Evolutionary conservation across 495 filamentous ascomycete genomes (phyloP).

Genomic region (Penicillium roqueforti): DNA sequence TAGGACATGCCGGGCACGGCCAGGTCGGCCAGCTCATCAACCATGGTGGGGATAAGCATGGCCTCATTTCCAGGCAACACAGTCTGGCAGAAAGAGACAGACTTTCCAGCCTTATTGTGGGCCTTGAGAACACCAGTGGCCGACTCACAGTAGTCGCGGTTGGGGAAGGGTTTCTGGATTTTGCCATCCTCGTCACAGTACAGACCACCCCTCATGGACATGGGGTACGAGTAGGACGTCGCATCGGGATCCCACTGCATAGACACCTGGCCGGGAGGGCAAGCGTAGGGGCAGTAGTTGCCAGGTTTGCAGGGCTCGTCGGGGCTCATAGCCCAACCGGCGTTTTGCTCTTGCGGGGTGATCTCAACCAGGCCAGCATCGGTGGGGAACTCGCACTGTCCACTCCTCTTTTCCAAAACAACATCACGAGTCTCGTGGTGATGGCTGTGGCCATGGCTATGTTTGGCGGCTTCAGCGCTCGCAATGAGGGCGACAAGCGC

Average conservation of each 20-base stretch:
- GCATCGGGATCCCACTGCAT: constrained; percentile 74
- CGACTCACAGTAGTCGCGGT: constrained; percentile 65
- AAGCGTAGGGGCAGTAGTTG: constrained; percentile 75
- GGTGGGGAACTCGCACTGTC: constrained; percentile 60
- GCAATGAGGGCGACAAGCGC: constrained; percentile 60
- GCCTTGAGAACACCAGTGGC: constrained; percentile 61
- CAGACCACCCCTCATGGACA: constrained; percentile 75
- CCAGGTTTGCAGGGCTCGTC: constrained; percentile 67
- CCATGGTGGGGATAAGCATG: constrained; percentile 77
- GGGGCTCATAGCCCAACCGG: constrained; percentile 79
- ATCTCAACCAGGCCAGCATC: constrained; percentile 66
- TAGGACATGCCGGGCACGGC: constrained; percentile 69
- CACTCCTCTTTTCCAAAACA: constrained; percentile 39
- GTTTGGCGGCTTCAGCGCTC: constrained; percentile 40
- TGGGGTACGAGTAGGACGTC: constrained; percentile 62
- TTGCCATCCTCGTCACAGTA: constrained; percentile 66
- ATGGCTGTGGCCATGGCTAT: constrained; percentile 34
- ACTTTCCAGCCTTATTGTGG: constrained; percentile 57
- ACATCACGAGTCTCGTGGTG: constrained; percentile 24
- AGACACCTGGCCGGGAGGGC: constrained; percentile 69
- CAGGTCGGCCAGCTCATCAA: constrained; percentile 49
- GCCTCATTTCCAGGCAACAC: constrained; percentile 82
- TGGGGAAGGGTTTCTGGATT: constrained; percentile 67
- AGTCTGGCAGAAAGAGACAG: constrained; percentile 77
- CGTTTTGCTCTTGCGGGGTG: constrained; percentile 61